These are phyloP conservation scores for Endoconidiophora laricicola DNA, from an alignment of 2,329 filamentous ascomycete species.

Conservation along the genomic window DNA sequence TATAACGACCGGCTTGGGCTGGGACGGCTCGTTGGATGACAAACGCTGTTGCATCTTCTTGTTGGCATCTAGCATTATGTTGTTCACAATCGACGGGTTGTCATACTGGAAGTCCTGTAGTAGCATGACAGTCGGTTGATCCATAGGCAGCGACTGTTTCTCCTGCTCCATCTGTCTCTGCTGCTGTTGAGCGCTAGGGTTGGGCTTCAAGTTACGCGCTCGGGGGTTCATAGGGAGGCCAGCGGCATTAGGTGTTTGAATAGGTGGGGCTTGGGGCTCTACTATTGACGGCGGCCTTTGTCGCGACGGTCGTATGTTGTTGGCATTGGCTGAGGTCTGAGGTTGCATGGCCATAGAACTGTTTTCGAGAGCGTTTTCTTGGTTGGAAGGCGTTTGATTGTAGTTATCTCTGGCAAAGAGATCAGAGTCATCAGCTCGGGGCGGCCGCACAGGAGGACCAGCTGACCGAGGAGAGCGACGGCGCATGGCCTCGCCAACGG, in stretches of 20 bases:
- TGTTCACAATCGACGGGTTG: constrained; percentile 31
- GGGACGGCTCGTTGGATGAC: background rate
- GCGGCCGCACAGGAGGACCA: constrained; percentile 2
- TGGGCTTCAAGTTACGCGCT: constrained; percentile 20
- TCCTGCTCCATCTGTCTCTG: constrained; percentile 13
- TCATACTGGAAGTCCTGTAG: constrained; percentile 40
- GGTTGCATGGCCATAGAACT: constrained; percentile 18
- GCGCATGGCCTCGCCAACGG: constrained; percentile 30
- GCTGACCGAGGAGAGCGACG: constrained; percentile 29
- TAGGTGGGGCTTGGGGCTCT: constrained; percentile 20
- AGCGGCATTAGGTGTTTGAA: constrained; percentile 28
- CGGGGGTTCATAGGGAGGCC: constrained; percentile 34
- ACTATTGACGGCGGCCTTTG: constrained; percentile 16
- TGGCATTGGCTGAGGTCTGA: constrained; percentile 18
- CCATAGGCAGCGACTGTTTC: background rate
- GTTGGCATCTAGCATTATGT: constrained; percentile 30
- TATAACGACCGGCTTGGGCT: background rate
- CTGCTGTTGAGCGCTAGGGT: constrained; percentile 18
- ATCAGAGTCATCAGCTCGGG: constrained; percentile 1
- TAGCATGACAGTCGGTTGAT: constrained; percentile 35
- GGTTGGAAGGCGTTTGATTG: background rate
- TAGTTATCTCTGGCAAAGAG: constrained; percentile 2
- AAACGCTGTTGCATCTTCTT: constrained; percentile 17
- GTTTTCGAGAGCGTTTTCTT: constrained; percentile 1
- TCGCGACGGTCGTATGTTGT: constrained; percentile 19